Percentiles rank a stretch among this genome's conserved stretches.
Conservation (phyloP, 768 basidiomycete genomes). For the Sporobolomyces pararoseus region DNA sequence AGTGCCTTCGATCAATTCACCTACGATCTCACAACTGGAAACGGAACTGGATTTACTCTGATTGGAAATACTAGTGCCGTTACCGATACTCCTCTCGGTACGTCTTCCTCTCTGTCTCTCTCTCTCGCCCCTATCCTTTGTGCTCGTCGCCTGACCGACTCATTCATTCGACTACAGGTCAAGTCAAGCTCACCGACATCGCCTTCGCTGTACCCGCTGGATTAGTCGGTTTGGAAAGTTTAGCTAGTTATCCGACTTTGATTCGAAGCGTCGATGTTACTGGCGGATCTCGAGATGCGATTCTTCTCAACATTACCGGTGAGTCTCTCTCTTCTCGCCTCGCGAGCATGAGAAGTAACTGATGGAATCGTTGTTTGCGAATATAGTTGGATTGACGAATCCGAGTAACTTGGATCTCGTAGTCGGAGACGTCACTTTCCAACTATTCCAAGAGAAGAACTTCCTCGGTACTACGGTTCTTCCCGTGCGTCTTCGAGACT, state of each 20-base stretch:
- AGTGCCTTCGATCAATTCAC: slow-evolving; percentile 37
- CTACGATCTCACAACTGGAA: slow-evolving; percentile 31
- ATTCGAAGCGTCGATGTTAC: slow-evolving; percentile 64
- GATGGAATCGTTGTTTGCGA: too few species aligned
- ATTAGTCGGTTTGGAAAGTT: slow-evolving; percentile 61
- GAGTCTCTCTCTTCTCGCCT: slow-evolving; percentile 21
- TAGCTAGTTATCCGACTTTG: slow-evolving; percentile 56
- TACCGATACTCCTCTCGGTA: slow-evolving; percentile 36
- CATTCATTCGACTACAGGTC: slow-evolving; percentile 49
- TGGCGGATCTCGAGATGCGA: slow-evolving; percentile 61
- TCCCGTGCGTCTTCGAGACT: slow-evolving; percentile 56
- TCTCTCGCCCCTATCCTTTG: too few species aligned
- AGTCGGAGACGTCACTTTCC: slow-evolving; percentile 54
- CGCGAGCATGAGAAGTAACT: background rate
- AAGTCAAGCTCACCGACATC: slow-evolving; percentile 67
- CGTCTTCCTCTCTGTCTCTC: slow-evolving; percentile 33
- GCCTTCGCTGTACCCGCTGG: slow-evolving; percentile 65
- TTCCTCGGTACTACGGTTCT: slow-evolving; percentile 62
- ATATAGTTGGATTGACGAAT: slow-evolving; percentile 61
- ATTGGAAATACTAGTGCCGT: slow-evolving; percentile 28
- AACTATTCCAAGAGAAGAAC: slow-evolving; percentile 57
- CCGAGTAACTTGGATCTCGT: slow-evolving; percentile 64
- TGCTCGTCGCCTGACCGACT: too few species aligned
- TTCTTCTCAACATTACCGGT: slow-evolving; percentile 63
- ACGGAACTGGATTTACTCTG: slow-evolving; percentile 26